Base-by-base conservation (phyloP, 129 eudicot species). In the Calendula officinalis region DNA sequence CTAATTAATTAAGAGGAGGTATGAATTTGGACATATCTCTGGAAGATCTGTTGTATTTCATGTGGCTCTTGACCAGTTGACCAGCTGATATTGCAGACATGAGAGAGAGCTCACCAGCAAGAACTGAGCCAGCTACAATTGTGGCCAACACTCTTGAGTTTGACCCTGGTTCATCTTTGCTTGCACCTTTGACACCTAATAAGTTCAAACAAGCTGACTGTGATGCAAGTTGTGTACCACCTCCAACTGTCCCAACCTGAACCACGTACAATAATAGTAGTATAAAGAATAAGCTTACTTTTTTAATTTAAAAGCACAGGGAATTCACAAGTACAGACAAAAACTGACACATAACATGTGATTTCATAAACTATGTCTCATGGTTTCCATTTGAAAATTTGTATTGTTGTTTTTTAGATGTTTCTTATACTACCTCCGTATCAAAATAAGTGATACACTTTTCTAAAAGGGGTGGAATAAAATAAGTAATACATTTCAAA, bases 51-150 rank as follows among this genome's bases (percentile, higher is more conserved):
- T 86, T 86, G 84, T 80, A 86, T 57, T 86, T 86, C 86, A 86
- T 75, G 63, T 86, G 95, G 57, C 95, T 86, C 59, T 77, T 86
- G 42, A 86, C 95, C 0, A 86, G 89, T 22, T 86, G 95, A 61
- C 95, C 95, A 2, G 95, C 89, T 43, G 95, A 77, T 53, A 86
- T 67, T 34, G 95, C 95, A 15, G 95, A 83, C 89, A 86, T 79
- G 13, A 86, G 76, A 27, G 95, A 86, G 33, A 86, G 84, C 56
- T 86, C 95, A 10, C 89, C 89, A 16, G 94, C 94, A n/a, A 86
- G 83, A 22, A 86, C 94, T 27, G 94, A 82, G 52, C 81, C 95
- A 50, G 95, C 95, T 8, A 86, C 81, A 35, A 86, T 78, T 32
- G 80, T 77, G 66, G 95, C 86, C 46, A 86, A 58, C 8, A 82